phyloP scores from a whole-genome alignment of 2,329 filamentous ascomycete genomes.

The Lasiodiplodia hormozganensis region DNA sequence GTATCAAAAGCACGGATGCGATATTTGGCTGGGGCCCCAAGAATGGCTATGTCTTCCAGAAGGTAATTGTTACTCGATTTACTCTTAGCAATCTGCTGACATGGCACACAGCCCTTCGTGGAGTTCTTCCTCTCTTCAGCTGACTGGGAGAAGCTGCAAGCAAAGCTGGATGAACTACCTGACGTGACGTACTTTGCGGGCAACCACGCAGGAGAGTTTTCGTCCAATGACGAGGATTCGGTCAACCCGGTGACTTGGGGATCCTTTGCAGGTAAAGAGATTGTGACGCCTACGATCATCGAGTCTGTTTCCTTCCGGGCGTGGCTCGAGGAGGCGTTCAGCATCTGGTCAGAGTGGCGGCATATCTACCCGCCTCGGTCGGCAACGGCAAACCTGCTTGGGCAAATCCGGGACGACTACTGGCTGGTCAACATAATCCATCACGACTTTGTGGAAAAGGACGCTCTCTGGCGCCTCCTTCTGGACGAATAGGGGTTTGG shows the following conservation, averaged over 20 bases:
- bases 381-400: conserved; percentile 74
- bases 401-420: conserved; percentile 69
- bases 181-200: conserved; percentile 87
- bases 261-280: conserved; percentile 93
- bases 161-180: conserved; percentile 66
- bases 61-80: conserved; percentile 47
- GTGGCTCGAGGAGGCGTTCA: conserved; percentile 95
- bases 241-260: conserved; percentile 98
- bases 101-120: conserved; percentile 70
- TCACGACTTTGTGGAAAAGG: conserved; percentile 74
- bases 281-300: conserved; percentile 94
- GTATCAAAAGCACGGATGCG: conserved; percentile 74
- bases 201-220: conserved; percentile 79
- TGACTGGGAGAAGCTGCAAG: conserved; percentile 74
- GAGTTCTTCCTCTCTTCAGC: conserved; percentile 85
- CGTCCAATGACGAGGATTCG: conserved; percentile 68
- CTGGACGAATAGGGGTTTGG: conserved; percentile 30
- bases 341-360: conserved; percentile 94
- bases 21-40: conserved; percentile 93
- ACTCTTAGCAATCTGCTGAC: background rate
- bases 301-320: conserved; percentile 92
- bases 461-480: conserved; percentile 76
- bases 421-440: conserved; percentile 94
- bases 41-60: conserved; percentile 96
- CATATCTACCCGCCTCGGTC: conserved; percentile 81